Evolutionary conservation across 2,329 filamentous ascomycete genomes (phyloP), one percentile per base, ranked within the genome.

Genomic region (Diaporthe ilicicola): DNA sequence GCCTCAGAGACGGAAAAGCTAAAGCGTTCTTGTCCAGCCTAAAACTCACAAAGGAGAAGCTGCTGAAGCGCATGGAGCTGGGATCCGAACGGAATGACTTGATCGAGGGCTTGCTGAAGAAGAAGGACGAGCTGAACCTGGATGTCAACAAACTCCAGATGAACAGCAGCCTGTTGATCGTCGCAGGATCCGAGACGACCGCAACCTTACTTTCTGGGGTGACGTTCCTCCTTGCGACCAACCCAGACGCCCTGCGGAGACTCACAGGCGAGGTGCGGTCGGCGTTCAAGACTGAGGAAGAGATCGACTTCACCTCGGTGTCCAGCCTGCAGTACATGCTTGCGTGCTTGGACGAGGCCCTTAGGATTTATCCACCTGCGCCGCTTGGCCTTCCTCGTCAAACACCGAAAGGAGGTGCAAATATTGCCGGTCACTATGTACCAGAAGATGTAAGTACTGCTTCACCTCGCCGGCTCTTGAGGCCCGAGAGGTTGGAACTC

Each of bases 291-390:
- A 74, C 42, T 0, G 76, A 79, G 50, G 74, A 78, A 0, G 78
- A 82, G 10, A 83, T 84, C 64, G 76, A 74, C 27, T 72, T 80
- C 27, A 70, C 73, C 4, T 76, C 75, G 7, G 75, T 78, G 3
- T 72, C 72, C 53, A 71, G 70, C 9, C 73, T 83, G 0, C 59
- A 70, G 46, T 84, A 84, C 54, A 75, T 83, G 68, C 72, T 76
- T 15, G 82, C 82, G 10, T 77, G 75, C 62, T 72, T 84, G 24
- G 76, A 83, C 9, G 82, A 84, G 74, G 76, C 75, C 7, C 71
- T 84, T 32, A 77, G 82, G 15, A 74, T 82, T 50, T 83, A 82
- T 59, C 80, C 82, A n/a, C 73, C 73, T 4, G 55, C 66, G 53
- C 71, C 73, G n/a, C 44, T 67, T 10, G 71, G 71, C 5, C 27